These are phyloP conservation scores for Saccharomyces hybrid DNA, from an alignment of 1,139 yeast species.

Conservation along the genomic window DNA sequence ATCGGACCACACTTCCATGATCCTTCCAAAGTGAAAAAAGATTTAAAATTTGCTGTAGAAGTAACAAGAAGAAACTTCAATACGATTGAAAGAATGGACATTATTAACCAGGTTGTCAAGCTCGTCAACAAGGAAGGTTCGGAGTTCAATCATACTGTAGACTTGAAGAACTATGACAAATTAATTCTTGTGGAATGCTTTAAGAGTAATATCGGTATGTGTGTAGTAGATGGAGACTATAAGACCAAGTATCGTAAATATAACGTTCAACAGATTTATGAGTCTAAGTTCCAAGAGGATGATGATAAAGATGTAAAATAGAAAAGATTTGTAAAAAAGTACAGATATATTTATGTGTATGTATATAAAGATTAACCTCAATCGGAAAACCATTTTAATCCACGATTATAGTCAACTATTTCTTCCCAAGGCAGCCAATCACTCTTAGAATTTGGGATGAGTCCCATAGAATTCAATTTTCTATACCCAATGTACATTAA, in stretches of 20 bases:
- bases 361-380: slow-evolving; percentile 1
- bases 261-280: slow-evolving; percentile 57
- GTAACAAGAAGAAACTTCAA: slow-evolving; percentile 74
- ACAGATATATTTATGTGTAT: not conserved
- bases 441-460: slow-evolving; percentile 76
- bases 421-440: slow-evolving; percentile 91
- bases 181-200: slow-evolving; percentile 80
- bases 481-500: slow-evolving; percentile 73
- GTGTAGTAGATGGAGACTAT: slow-evolving; percentile 64
- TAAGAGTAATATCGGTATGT: slow-evolving; percentile 74
- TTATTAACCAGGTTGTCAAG: slow-evolving; percentile 65
- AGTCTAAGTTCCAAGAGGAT: slow-evolving; percentile 33
- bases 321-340: not conserved
- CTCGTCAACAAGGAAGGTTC: slow-evolving; percentile 46
- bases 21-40: slow-evolving; percentile 37
- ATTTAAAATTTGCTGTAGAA: slow-evolving; percentile 70
- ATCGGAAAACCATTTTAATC: slow-evolving; percentile 17
- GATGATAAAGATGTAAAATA: slow-evolving; percentile 7
- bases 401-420: slow-evolving; percentile 29
- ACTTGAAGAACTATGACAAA: slow-evolving; percentile 71
- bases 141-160: slow-evolving; percentile 68
- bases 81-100: slow-evolving; percentile 56
- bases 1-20: slow-evolving; percentile 64
- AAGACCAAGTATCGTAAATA: slow-evolving; percentile 39
- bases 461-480: slow-evolving; percentile 82